Evolutionary conservation across 2,329 filamentous ascomycete genomes (phyloP).

Genomic region (Fusarium lyarnte): DNA sequence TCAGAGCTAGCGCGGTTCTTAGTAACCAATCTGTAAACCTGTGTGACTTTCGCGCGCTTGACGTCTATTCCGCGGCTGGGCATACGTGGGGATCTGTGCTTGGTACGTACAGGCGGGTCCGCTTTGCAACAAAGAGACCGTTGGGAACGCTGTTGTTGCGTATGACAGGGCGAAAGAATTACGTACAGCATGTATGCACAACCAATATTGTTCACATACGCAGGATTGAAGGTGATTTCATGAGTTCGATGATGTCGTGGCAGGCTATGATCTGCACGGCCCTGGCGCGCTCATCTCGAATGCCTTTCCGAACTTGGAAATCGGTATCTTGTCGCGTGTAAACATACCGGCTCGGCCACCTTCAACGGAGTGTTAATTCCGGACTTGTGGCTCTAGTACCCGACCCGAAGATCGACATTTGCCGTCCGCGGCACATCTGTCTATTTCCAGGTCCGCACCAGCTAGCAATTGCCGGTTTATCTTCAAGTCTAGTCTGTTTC

Average conservation of each 20-base stretch:
- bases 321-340: not conserved
- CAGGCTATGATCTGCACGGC: slow-evolving; percentile 10
- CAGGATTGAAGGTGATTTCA: slow-evolving; percentile 8
- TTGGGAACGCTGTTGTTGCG: slow-evolving; percentile 28
- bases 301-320: slow-evolving; percentile 16
- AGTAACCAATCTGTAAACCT: slow-evolving; percentile 18
- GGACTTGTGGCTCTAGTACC: slow-evolving; percentile 34
- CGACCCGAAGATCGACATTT: slow-evolving; percentile 42
- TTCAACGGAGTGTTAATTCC: slow-evolving; percentile 35
- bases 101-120: not conserved
- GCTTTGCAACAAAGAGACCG: not conserved
- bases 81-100: slow-evolving; percentile 4
- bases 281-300: slow-evolving; percentile 17
- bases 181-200: not conserved
- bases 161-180: slow-evolving; percentile 18
- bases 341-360: not conserved
- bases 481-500: slow-evolving; percentile 12
- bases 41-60: slow-evolving; percentile 34
- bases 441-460: slow-evolving; percentile 35
- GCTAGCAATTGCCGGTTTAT: slow-evolving; percentile 38
- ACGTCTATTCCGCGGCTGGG: slow-evolving; percentile 28
- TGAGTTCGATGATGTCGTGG: slow-evolving; percentile 1
- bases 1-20: slow-evolving; percentile 21
- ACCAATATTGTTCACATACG: slow-evolving; percentile 3
- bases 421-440: slow-evolving; percentile 41